Percentiles rank a stretch among this genome's conserved stretches.
Evolutionary conservation across 2,329 filamentous ascomycete species (phyloP).

Genomic region (Furcasterigmium sp.): DNA sequence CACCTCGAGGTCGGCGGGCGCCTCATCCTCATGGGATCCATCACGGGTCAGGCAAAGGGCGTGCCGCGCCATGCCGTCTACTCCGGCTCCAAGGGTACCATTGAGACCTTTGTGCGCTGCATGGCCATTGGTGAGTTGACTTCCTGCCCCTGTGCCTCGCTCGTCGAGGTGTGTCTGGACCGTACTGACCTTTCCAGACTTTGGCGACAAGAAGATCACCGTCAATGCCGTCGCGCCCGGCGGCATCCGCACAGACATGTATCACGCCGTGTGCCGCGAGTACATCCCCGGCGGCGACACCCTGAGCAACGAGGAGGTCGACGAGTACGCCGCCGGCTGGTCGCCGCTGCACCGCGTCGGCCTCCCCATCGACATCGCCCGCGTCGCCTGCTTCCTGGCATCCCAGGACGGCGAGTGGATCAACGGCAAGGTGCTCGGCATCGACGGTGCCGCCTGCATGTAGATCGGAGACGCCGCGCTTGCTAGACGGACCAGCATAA

Average conservation of each 20-base stretch:
- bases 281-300: slow-evolving; percentile 55
- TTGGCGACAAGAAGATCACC: slow-evolving; percentile 61
- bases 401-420: slow-evolving; percentile 42
- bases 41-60: slow-evolving; percentile 61
- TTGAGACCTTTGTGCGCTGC: slow-evolving; percentile 71
- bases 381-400: slow-evolving; percentile 52
- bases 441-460: slow-evolving; percentile 14
- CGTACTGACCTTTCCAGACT: slow-evolving; percentile 34
- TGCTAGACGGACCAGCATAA: too few relatives aligned
- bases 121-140: slow-evolving; percentile 57
- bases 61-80: slow-evolving; percentile 70
- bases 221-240: slow-evolving; percentile 64
- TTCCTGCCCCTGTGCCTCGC: background rate
- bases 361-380: slow-evolving; percentile 63
- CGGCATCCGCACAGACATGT: slow-evolving; percentile 66
- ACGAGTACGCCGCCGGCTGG: slow-evolving; percentile 37
- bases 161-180: background rate
- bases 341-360: slow-evolving; percentile 61
- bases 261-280: slow-evolving; percentile 58
- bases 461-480: too few relatives aligned
- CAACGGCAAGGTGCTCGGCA: slow-evolving; percentile 32
- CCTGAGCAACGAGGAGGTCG: slow-evolving; percentile 52
- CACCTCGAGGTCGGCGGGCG: slow-evolving; percentile 63
- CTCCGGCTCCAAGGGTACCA: slow-evolving; percentile 69
- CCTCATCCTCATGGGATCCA: slow-evolving; percentile 69